A percentile compares a stretch with the other conserved stretches of the same genome.
Evolutionary conservation across 1,284 basidiomycete species (phyloP).

Genomic region (Sparassis latifolia): DNA sequence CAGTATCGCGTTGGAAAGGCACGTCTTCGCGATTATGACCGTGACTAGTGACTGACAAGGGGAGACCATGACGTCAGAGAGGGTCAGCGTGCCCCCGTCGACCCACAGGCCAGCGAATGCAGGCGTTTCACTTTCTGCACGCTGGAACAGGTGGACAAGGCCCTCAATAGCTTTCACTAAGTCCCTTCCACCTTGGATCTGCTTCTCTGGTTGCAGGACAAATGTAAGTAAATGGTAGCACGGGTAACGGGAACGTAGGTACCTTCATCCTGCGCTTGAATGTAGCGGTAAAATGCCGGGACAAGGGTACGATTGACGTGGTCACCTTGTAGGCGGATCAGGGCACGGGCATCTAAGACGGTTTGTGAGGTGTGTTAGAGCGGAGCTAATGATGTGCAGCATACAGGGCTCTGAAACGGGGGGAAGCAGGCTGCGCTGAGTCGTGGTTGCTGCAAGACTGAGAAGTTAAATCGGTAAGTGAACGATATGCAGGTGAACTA

Average conservation of each 20-base stretch:
- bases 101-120: slow-evolving; percentile 47
- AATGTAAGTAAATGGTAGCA: neutral
- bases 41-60: slow-evolving; percentile 50
- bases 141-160: slow-evolving; percentile 53
- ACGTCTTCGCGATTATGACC: neutral
- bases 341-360: slow-evolving; percentile 51
- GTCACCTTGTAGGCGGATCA: slow-evolving; percentile 65
- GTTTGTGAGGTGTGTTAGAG: neutral
- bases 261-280: slow-evolving; percentile 63
- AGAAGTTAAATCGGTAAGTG: neutral
- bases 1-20: neutral
- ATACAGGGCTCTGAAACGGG: slow-evolving; percentile 53
- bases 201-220: slow-evolving; percentile 29
- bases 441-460: slow-evolving; percentile 42
- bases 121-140: slow-evolving; percentile 44
- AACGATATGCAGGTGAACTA: neutral
- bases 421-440: slow-evolving; percentile 49
- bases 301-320: slow-evolving; percentile 60
- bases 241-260: neutral
- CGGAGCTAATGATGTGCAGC: slow-evolving; percentile 10
- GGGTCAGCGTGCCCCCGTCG: slow-evolving; percentile 43
- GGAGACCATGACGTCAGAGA: slow-evolving; percentile 64
- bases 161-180: slow-evolving; percentile 48
- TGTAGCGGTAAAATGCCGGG: slow-evolving; percentile 73
- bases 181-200: slow-evolving; percentile 51